Evolutionary conservation across 2,329 filamentous ascomycete genomes (phyloP).

Genomic region (Colletotrichum liriopes): DNA sequence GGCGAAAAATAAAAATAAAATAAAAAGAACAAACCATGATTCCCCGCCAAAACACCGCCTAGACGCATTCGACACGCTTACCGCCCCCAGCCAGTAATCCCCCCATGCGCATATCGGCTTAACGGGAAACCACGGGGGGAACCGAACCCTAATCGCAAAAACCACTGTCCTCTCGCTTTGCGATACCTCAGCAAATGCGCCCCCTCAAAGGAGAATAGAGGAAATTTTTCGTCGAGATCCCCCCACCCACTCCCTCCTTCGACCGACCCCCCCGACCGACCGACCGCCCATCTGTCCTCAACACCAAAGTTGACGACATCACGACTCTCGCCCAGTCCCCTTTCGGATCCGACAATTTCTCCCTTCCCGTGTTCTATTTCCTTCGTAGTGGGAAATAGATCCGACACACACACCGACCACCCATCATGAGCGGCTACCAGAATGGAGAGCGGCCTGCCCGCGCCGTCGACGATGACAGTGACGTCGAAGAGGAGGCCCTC

Average conservation of each 20-base stretch:
- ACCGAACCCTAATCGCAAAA: constrained; percentile 53
- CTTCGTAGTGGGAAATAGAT: constrained; percentile 7
- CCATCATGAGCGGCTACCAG: constrained; percentile 72
- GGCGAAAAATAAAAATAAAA: background rate
- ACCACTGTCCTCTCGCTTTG: constrained; percentile 4
- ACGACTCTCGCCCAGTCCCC: constrained; percentile 8
- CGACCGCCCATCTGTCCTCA: constrained; percentile 39
- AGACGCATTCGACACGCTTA: background rate
- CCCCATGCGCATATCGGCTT: background rate
- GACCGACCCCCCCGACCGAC: constrained; percentile 22
- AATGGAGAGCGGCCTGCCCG: constrained; percentile 74
- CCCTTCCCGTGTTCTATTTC: constrained; percentile 8
- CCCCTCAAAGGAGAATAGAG: constrained; percentile 22
- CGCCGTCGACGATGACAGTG: constrained; percentile 82
- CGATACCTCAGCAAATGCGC: constrained; percentile 24
- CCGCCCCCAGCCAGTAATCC: no score
- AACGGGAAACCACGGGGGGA: constrained; percentile 10
- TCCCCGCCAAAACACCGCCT: constrained; percentile 29
- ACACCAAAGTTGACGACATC: constrained; percentile 27
- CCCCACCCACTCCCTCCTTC: constrained; percentile 29
- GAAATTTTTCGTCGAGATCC: constrained; percentile 37
- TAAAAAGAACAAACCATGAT: background rate
- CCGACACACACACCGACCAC: background rate
- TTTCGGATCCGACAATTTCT: constrained; percentile 14
- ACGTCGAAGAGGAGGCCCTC: constrained; percentile 95